Evolutionary conservation across 1,284 basidiomycete species (phyloP).

Genomic region (Irpex sp.): DNA sequence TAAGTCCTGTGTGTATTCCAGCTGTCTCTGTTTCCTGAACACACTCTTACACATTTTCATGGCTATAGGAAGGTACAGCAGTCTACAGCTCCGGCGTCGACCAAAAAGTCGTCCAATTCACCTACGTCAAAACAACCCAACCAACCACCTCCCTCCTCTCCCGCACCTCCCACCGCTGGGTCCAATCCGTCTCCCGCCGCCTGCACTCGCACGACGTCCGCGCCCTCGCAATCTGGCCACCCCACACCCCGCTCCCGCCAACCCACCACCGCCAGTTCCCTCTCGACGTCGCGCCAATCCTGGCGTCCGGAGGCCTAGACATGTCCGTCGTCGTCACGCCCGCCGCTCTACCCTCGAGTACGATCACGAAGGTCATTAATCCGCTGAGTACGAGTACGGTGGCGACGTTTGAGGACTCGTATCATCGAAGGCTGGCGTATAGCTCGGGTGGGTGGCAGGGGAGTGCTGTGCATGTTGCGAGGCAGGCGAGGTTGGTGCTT

Average conservation of each 20-base stretch:
- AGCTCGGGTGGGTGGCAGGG: slow-evolving; percentile 39
- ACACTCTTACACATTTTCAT: too few relatives aligned
- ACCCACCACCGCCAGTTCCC: slow-evolving; percentile 45
- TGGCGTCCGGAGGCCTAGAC: slow-evolving; percentile 91
- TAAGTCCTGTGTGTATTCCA: too few relatives aligned
- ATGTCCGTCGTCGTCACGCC: slow-evolving; percentile 84
- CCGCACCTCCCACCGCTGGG: slow-evolving; percentile 59
- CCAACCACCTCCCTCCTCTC: slow-evolving; percentile 29
- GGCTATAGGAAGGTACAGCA: slow-evolving; percentile 81
- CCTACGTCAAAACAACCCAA: slow-evolving; percentile 50
- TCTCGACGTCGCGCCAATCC: slow-evolving; percentile 69
- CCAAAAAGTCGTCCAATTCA: slow-evolving; percentile 89
- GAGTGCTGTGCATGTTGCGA: slow-evolving; percentile 58
- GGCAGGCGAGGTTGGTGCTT: slow-evolving; percentile 64
- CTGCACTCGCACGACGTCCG: slow-evolving; percentile 96
- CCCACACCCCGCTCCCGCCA: slow-evolving; percentile 59
- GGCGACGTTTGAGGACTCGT: slow-evolving; percentile 77
- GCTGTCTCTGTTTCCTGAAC: too few relatives aligned
- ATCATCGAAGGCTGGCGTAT: slow-evolving; percentile 73
- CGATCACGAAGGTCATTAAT: slow-evolving; percentile 57
- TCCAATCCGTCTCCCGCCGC: slow-evolving; percentile 73
- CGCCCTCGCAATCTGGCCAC: slow-evolving; percentile 86
- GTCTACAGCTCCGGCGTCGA: slow-evolving; percentile 95
- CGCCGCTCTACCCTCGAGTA: slow-evolving; percentile 53
- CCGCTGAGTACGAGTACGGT: slow-evolving; percentile 66